Evolutionary conservation across 306 rosid species (phyloP), one percentile per base, ranked within the genome.

Genomic region (Canavalia ensiformis): DNA sequence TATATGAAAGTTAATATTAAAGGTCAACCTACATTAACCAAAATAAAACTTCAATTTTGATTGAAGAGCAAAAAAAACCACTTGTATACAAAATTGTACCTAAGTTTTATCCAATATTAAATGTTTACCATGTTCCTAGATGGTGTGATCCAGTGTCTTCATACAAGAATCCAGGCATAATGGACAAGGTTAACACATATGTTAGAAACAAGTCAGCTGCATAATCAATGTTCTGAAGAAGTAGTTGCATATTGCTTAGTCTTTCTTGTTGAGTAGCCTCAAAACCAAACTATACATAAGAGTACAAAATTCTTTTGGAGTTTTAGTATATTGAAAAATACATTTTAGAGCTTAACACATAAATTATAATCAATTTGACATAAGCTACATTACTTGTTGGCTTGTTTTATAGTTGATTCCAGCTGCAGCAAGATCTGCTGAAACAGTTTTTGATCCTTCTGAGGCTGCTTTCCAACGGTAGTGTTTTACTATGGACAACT

Each of bases 381-480:
- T 13, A 74, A 33, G 33, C 55, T 60, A 42, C 55, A 80, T 34
- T 88, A 91, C 94, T 80, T 52, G 86, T 1, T 56, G 54, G 59
- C 73, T 84, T 68, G 64, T 6, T n/a, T 80, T 52, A 0, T 85
- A 39, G n/a, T 72, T 79, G 72, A 89, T 69, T 34, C 98, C 95
- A 3, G 84, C 95, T 31, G 94, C 95, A 6, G 97, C 94, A 50
- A 94, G 94, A 80, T 95, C 97, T 34, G 97, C 86, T 12, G 91
- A 76, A 45, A 92, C 98, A 3, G 97, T 94, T 87, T 83, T 89
- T 7, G 96, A 86, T 84, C 96, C 96, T 82, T 95, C 97, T 0
- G 57, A 84, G 58, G 97, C 97, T 47, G 99, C 97, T 77, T 91
- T 95, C 47, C 87, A 66, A 65, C 94, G 92, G 57, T 90, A 93